These are phyloP conservation scores for Phytophthora nicotianae DNA, from an alignment of 352 stramenopile genomes.

Conservation along the genomic window DNA sequence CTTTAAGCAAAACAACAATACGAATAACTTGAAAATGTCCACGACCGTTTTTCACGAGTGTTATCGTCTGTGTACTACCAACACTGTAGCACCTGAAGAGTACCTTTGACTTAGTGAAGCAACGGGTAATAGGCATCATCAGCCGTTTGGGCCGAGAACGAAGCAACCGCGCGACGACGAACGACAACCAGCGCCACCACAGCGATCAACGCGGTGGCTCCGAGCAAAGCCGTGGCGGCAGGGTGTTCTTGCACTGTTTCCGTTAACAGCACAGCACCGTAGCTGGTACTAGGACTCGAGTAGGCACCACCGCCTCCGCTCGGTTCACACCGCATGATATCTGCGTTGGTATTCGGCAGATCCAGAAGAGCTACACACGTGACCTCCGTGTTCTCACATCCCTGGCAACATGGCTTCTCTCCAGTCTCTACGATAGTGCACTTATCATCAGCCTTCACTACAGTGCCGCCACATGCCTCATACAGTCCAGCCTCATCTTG, in stretches of 20 bases:
- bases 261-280: conserved; percentile 26
- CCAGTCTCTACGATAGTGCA: conserved; percentile 34
- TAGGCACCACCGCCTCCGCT: conserved; percentile 14
- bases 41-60: too few species aligned
- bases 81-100: too few species aligned
- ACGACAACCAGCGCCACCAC: conserved; percentile 62
- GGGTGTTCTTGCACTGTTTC: conserved; percentile 38
- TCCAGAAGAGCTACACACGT: conserved; percentile 51
- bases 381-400: conserved; percentile 35
- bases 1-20: background rate
- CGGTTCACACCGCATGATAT: conserved; percentile 64
- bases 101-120: conserved; percentile 44
- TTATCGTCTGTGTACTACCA: too few species aligned
- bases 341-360: conserved; percentile 40
- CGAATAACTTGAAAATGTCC: too few species aligned
- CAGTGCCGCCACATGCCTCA: conserved; percentile 50
- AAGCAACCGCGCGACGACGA: conserved; percentile 28
- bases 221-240: conserved; percentile 37
- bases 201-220: conserved; percentile 47
- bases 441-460: conserved; percentile 27
- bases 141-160: conserved; percentile 13
- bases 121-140: conserved; percentile 72
- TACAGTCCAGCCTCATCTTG: conserved; percentile 40
- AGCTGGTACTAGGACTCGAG: conserved; percentile 21
- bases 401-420: conserved; percentile 52